Conservation (phyloP, 257 asterid genomes). For the Fraxinus anomala region DNA sequence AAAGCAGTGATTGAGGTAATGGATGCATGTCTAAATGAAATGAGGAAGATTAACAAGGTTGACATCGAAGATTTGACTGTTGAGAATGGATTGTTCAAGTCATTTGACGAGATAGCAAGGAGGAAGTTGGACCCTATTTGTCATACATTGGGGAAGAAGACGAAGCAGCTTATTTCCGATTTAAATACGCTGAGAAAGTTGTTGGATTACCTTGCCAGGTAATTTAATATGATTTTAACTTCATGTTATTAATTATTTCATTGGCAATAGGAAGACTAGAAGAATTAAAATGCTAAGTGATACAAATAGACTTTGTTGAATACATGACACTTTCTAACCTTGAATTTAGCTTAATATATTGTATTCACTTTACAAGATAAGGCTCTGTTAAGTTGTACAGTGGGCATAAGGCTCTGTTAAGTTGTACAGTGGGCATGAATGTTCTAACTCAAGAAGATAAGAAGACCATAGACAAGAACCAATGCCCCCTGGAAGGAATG, state of each 20-base stretch:
- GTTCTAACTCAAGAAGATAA: too few species aligned
- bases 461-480: too few species aligned
- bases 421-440: neutral
- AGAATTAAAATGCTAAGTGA: constrained; percentile 7
- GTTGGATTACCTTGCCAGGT: constrained; percentile 95
- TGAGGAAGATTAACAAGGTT: constrained; percentile 96
- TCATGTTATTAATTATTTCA: neutral
- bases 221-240: constrained; percentile 17
- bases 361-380: neutral
- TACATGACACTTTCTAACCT: neutral
- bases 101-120: constrained; percentile 89
- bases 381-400: constrained; percentile 7
- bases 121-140: constrained; percentile 96
- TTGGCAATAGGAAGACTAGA: neutral
- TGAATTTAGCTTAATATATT: neutral
- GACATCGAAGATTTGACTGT: constrained; percentile 94
- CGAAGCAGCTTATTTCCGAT: constrained; percentile 95
- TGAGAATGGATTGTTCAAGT: constrained; percentile 94
- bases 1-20: constrained; percentile 88
- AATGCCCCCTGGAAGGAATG: too few species aligned
- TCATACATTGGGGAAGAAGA: constrained; percentile 93
- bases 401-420: constrained; percentile 12
- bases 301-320: neutral
- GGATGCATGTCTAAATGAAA: constrained; percentile 96
- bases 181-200: constrained; percentile 87